Evolutionary conservation across 305 asterid species (phyloP).

Genomic region (Fraxinus baroniana): DNA sequence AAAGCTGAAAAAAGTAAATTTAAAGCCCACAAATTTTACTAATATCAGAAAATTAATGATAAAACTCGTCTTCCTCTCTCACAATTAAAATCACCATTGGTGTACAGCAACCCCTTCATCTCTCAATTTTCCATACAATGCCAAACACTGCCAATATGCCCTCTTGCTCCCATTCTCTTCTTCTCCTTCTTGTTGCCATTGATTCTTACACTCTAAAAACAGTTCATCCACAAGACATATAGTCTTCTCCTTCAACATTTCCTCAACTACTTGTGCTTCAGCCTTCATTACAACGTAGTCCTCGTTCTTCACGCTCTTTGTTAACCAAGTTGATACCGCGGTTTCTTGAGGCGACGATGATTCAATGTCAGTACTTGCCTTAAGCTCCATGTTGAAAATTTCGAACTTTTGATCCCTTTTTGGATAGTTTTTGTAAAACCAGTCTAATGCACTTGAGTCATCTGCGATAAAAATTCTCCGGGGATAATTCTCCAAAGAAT

Average conservation of each 20-base stretch:
- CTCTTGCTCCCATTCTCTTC: conserved; percentile 39
- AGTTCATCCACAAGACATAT: conserved; percentile 59
- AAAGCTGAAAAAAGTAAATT: neutral
- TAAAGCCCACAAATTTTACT: neutral
- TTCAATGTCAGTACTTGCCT: neutral
- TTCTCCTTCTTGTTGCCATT: conserved; percentile 38
- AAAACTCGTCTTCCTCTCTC: conserved; percentile 12
- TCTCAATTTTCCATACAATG: conserved; percentile 62
- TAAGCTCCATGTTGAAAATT: conserved; percentile 36
- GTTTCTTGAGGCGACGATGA: neutral
- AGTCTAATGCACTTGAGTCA: conserved; percentile 45
- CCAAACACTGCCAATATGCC: conserved; percentile 81
- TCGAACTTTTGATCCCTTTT: conserved; percentile 55
- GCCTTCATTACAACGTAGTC: conserved; percentile 87
- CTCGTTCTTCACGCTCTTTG: conserved; percentile 43
- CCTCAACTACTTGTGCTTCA: conserved; percentile 67
- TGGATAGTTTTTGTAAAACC: conserved; percentile 68
- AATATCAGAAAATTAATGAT: neutral
- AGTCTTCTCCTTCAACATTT: conserved; percentile 48
- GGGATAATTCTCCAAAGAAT: conserved; percentile 48
- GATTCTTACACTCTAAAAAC: conserved; percentile 63
- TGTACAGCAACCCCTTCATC: conserved; percentile 82
- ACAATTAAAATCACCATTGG: conserved; percentile 70
- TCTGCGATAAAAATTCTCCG: conserved; percentile 62
- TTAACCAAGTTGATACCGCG: conserved; percentile 46